Conservation (phyloP, 371 early-diverging fungal genomes). For the Mucor mucedo region DNA sequence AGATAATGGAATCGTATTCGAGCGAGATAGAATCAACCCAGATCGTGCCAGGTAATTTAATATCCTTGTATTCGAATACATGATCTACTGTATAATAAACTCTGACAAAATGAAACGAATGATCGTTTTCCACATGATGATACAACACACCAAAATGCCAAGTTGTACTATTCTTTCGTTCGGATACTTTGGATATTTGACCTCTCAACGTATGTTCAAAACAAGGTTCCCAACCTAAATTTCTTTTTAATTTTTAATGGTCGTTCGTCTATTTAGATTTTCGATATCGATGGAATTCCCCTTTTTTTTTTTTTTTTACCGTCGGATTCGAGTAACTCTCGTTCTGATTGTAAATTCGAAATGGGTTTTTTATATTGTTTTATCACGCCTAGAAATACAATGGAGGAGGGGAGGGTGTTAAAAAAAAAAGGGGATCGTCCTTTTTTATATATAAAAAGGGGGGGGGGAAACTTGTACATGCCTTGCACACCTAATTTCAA, state of each 20-base stretch:
- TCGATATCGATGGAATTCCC: not conserved
- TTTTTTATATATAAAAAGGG: no score
- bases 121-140: conserved; percentile 41
- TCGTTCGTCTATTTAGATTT: not conserved
- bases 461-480: not conserved
- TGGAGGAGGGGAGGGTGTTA: no score
- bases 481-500: conserved; percentile 35
- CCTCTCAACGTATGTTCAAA: conserved; percentile 42
- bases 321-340: conserved; percentile 15
- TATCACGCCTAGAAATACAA: conserved; percentile 14
- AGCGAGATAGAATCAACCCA: conserved; percentile 44
- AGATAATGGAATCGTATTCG: conserved; percentile 37
- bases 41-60: conserved; percentile 43
- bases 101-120: conserved; percentile 37
- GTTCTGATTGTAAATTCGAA: conserved; percentile 14
- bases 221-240: conserved; percentile 31
- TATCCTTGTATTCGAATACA: conserved; percentile 43
- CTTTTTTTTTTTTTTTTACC: conserved; percentile 1
- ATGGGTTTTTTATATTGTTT: conserved; percentile 28
- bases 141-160: conserved; percentile 42
- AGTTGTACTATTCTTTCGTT: not conserved
- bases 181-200: conserved; percentile 34
- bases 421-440: no score
- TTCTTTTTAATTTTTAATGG: not conserved
- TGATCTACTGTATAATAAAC: conserved; percentile 33